phyloP scores from a whole-genome alignment of 306 rosid species.

The Sophora flavescens region DNA sequence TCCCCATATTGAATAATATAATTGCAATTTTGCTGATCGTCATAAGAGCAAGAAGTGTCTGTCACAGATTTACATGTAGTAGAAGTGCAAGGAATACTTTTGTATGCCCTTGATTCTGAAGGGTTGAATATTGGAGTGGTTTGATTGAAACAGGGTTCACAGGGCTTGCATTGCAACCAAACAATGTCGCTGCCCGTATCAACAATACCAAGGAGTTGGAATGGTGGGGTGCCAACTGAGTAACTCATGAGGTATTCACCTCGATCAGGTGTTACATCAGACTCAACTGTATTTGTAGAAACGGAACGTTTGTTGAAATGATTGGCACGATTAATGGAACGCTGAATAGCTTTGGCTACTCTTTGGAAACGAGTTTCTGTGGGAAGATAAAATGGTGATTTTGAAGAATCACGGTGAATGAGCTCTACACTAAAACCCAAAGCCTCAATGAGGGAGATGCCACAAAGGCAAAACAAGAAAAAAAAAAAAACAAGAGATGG shows the following conservation, averaged over 20 bases:
- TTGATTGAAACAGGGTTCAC: conserved; percentile 49
- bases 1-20: conserved; percentile 51
- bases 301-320: neutral
- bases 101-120: conserved; percentile 43
- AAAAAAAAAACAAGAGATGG: too few species aligned
- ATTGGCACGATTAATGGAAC: too few species aligned
- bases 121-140: conserved; percentile 50
- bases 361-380: conserved; percentile 41
- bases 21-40: neutral
- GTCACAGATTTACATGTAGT: too few species aligned
- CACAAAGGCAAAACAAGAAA: too few species aligned
- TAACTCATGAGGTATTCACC: conserved; percentile 59
- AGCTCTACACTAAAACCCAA: conserved; percentile 52
- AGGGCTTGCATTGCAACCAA: conserved; percentile 68
- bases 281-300: neutral
- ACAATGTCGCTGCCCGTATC: conserved; percentile 67
- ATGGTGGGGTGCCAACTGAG: conserved; percentile 57
- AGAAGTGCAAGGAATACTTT: neutral
- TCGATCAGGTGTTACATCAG: neutral
- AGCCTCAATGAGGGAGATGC: neutral
- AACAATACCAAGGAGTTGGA: conserved; percentile 44
- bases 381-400: conserved; percentile 57
- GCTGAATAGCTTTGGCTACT: neutral
- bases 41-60: too few species aligned
- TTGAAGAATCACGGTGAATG: conserved; percentile 63